Base-by-base conservation (phyloP, 2,329 filamentous ascomycete species). In the Claviceps sp. region DNA sequence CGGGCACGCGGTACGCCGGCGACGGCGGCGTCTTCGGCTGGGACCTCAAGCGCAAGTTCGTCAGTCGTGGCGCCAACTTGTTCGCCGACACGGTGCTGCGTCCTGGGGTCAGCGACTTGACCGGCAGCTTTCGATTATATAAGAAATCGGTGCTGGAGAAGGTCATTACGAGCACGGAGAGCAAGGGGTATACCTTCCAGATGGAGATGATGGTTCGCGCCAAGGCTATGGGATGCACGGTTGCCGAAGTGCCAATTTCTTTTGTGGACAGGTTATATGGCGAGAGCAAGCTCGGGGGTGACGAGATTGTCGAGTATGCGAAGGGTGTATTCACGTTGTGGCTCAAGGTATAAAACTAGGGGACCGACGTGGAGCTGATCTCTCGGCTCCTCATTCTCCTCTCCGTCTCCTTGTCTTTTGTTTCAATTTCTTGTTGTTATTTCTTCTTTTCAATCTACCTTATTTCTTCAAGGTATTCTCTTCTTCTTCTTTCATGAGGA, bases 181-280 rank as follows among this genome's bases (percentile, higher is more conserved):
- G 88, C 66, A 95, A 97, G 73, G 93, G 93, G 2, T 98, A 97
- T 68, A 91, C 86, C 42, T 98, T 98, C 77, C 93, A 98, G 80
- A 98, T 98, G 93, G 91, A 96, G 77, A 86, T 98, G 82, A 97
- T 96, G 84, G 91, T 97, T 8, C 79, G 90, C 55, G 93, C 93
- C 37, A 96, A 96, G 80, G 87, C 86, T 16, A 90, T 96, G 87
- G 91, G 93, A 1, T 95, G 81, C 73, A 86, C 83, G 39, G 91
- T 98, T 36, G 88, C 87, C 16, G 93, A 98, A 76, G 91, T 95
- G 55, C 93, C 93, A 13, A 98, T 98, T 59, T 87, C 81, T 23
- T 98, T 98, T 67, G 93, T 97, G 42, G 94, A 98, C 68, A 82
- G 93, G 52, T 70, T 98, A 46, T 98, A 95, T 66, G 93, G 93